Evolutionary conservation across 768 basidiomycete genomes (phyloP), one percentile per base, ranked within the genome.

Genomic region (Hygrophoropsis aurantiaca): DNA sequence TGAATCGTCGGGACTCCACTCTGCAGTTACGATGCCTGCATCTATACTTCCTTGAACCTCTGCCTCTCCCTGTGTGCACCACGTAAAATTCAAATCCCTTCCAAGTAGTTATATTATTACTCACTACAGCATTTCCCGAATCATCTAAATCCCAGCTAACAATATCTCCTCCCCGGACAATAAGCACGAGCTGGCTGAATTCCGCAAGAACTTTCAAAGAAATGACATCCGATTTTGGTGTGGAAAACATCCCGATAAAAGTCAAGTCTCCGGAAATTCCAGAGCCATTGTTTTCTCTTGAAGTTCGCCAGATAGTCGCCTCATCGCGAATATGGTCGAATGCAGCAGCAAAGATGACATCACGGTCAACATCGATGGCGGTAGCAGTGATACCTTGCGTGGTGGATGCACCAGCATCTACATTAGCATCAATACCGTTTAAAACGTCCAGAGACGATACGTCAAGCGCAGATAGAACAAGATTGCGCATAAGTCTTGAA

Each of bases 1-100:
- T 7, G 90, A 83, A 46, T 95, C 90, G 62, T 99, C 97, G 4
- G 95, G 92, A 52, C 85, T 85, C 94, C 95, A 98, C 11, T 79
- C 73, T 10, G 90, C 94, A 1, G 86, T 84, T 24, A 81, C 66
- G 41, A 99, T 85, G 0, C 90, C 93, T 10, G 82, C 74, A 46
- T 97, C 94, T 6, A 98, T 81, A 0, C 85, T 84, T 13, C 95
- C 95, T 45, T 94, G 85, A 11, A 92, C 78, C 54, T 94, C 90
- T 36, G 80, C 48, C 48, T 53, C 53, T 46, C 60, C 52, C 63
- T 60, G 48, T 40, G 42, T 34, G 39, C 33, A 40, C 43, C 16
- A 18, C 25, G 34, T 16, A 24, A 5, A 20, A 44, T 13, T 23
- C 23, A 4, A 44, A 11, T 13, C 20, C 7, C 6, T 16, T 2